Evolutionary conservation across 208 protist species (phyloP), one percentile per base, ranked within the genome.

Genomic region (Acanthamoeba rhysodes): DNA sequence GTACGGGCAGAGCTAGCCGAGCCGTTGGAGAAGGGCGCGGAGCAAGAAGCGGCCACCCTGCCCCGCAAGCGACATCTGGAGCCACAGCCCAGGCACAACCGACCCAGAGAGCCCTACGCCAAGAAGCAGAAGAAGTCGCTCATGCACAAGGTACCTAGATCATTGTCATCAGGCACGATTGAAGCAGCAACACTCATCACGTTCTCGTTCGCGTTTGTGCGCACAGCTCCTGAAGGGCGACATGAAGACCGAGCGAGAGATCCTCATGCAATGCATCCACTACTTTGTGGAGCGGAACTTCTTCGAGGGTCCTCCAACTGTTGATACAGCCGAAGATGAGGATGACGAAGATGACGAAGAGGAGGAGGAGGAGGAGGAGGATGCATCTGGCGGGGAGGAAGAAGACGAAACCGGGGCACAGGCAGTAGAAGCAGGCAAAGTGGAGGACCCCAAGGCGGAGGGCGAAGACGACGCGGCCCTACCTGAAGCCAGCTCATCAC

Each of bases 41-140:
- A 84, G 74, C 37, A 84, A 29, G 45, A 24, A 20, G 74, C 12
- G 22, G 66, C 2, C 66, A 27, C 29, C 16, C 74, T 34, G 41
- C 41, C 24, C 16, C 74, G 74, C 37, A 84, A 84, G 74, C 29
- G 74, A 34, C 74, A 10, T 10, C 10, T 84, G 22, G 74, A 84
- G 74, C 2, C 32, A 2, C 74, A 34, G 22, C 9, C 10, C 74
- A 53, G 37, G 37, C 37, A 53, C 45, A 24, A 34, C 8, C 74
- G 29, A 20, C 37, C 41, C 18, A 37, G 41, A 20, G 74, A 84
- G 27, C 74, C 74, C 32, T 50, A 84, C 74, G 29, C 41, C 37
- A 84, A 84, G 74, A 84, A 84, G 45, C 74, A 84, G 34, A 84
- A 84, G 74, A 84, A 84, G 74, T 84, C 74, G 20, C 74, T 84